Percentiles rank a stretch among this genome's conserved stretches.
Conservation (phyloP, 148 eudicot species). For the Spergularia bocconei region DNA sequence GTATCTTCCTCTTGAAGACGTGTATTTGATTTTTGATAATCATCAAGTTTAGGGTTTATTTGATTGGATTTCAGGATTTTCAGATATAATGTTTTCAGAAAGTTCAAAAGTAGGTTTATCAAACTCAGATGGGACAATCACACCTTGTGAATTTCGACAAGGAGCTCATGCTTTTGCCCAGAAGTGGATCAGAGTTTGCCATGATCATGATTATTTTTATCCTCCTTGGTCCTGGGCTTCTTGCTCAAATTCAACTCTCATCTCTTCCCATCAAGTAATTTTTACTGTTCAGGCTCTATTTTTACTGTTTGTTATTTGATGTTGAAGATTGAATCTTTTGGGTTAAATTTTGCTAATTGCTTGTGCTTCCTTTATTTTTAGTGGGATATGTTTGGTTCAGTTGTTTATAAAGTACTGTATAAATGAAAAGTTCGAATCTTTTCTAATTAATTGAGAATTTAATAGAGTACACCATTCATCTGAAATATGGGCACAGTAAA, state of each 20-base stretch:
- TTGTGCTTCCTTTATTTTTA: background rate
- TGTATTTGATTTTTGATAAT: background rate
- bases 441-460: background rate
- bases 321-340: background rate
- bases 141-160: constrained; percentile 38
- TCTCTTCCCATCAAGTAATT: constrained; percentile 38
- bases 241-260: constrained; percentile 33
- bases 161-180: constrained; percentile 54
- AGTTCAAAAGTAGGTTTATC: constrained; percentile 13
- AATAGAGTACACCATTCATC: background rate
- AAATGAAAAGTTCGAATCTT: background rate
- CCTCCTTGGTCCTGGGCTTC: constrained; percentile 71
- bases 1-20: background rate
- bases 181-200: constrained; percentile 48
- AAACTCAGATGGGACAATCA: constrained; percentile 60
- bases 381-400: background rate
- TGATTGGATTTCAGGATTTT: background rate
- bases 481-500: background rate
- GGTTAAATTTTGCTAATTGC: background rate
- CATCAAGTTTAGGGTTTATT: background rate
- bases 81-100: constrained; percentile 20
- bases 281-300: background rate
- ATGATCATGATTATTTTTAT: constrained; percentile 30
- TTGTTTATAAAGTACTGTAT: background rate
- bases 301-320: background rate